Conservation (phyloP, 805 yeast species). For the Candida succiphila region DNA sequence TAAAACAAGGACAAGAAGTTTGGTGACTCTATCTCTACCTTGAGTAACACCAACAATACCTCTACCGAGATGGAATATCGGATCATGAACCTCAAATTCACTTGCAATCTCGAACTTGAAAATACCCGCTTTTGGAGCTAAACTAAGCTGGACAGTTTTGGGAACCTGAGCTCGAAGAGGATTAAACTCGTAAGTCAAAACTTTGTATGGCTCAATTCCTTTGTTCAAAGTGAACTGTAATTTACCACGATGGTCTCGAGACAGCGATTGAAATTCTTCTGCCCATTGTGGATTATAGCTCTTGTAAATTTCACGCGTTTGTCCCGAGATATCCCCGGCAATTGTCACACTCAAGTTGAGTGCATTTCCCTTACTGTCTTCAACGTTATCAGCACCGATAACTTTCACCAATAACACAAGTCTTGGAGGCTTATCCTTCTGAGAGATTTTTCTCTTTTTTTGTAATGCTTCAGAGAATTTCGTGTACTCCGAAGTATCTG, state of each 20-base stretch:
- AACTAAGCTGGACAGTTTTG: constrained; percentile 11
- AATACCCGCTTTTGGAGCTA: constrained; percentile 38
- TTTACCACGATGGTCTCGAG: neutral
- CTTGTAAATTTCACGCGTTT: constrained; percentile 54
- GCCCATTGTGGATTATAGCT: constrained; percentile 75
- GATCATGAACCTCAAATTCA: constrained; percentile 74
- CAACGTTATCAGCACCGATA: constrained; percentile 20
- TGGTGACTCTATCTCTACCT: constrained; percentile 56
- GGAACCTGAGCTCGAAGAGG: constrained; percentile 5
- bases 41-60: constrained; percentile 58
- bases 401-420: constrained; percentile 13
- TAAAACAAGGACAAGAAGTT: constrained; percentile 65
- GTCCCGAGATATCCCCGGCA: constrained; percentile 21
- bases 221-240: neutral
- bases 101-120: constrained; percentile 58
- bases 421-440: constrained; percentile 7
- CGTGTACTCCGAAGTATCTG: constrained; percentile 6
- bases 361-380: constrained; percentile 19
- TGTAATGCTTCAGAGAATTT: constrained; percentile 5
- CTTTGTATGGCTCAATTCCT: constrained; percentile 6
- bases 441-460: neutral
- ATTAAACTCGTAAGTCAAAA: constrained; percentile 7
- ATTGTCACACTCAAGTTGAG: constrained; percentile 14
- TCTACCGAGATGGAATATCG: constrained; percentile 71
- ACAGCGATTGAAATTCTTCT: constrained; percentile 18